Base-by-base conservation (phyloP, 2,329 filamentous ascomycete genomes). In the Helminthosporium solani region DNA sequence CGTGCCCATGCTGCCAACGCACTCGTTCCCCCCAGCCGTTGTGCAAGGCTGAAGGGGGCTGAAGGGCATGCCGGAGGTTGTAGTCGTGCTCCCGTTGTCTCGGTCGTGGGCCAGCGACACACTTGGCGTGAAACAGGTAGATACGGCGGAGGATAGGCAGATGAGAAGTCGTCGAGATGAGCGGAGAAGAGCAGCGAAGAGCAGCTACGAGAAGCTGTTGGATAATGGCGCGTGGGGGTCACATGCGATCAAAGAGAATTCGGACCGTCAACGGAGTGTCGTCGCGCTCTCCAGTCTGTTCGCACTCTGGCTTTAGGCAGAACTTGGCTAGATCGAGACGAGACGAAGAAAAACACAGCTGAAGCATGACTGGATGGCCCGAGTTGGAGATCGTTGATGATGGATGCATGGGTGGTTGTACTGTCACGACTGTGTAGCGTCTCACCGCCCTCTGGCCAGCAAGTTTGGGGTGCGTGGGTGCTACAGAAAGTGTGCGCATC, bases 201-300 rank as follows among this genome's bases (percentile, higher is more conserved):
- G n/a, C n/a, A n/a, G n/a, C n/a, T n/a, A n/a, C n/a, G 7, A 41
- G 19, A 7, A 5, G 21, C 19, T 43, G 54, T 63, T 64, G 54
- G 53, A 61, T 68, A 68, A 68, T 68, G 54, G 52, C 64, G 66
- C 64, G 66, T 68, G 66, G 64, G 64, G 64, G 66, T 65, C 49
- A 50, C 45, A n/a, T 16, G 41, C 20, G 33, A 35, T 12, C 23
- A 30, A 18, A 33, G 28, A 23, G 12, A 33, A 4, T 42, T 40
- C 49, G 48, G 48, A 19, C 44, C 38, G 41, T 19, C 21, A 15
- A 23, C 42, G 42, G 27, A 25, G n/a, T 3, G 11, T 36, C 21
- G 12, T 15, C 7, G 42, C 34, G 18, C 8, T 19, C 23, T 20
- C 31, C 15, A 42, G 15, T 28, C 30, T 31, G 37, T 19, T 30